These are phyloP conservation scores for Candida dendrica DNA, from an alignment of 805 yeast genomes.

Conservation along the genomic window DNA sequence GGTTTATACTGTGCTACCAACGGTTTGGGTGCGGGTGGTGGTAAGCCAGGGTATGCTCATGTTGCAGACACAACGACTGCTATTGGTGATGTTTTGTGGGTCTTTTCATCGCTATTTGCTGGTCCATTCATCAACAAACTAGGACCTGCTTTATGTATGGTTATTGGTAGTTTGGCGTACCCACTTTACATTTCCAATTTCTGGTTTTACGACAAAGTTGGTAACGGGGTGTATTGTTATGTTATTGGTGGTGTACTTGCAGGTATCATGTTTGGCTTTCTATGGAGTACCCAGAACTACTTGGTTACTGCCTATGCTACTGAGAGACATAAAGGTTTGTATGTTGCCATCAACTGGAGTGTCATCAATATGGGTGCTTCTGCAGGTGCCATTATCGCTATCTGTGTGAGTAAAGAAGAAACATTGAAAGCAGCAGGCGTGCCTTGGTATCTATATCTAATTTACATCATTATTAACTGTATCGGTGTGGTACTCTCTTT, in stretches of 20 bases:
- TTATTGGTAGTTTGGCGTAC: not conserved
- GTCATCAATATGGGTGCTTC: not conserved
- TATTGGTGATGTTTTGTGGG: slow-evolving; percentile 1
- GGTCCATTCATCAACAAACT: not conserved
- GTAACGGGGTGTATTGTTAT: not conserved
- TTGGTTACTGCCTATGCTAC: not conserved
- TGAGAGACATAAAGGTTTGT: not conserved
- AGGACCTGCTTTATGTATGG: not conserved
- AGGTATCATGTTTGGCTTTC: not conserved
- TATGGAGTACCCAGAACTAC: not conserved
- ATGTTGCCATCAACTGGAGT: not conserved
- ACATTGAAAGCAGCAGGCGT: not conserved
- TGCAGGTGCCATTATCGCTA: not conserved
- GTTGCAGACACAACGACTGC: not conserved
- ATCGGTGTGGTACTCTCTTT: not conserved
- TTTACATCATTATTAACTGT: not conserved
- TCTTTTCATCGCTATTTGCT: not conserved
- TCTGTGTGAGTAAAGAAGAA: not conserved
- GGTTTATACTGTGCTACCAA: not conserved
- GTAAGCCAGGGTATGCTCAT: not conserved
- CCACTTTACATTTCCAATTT: not conserved
- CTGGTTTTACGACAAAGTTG: not conserved
- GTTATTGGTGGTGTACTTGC: not conserved
- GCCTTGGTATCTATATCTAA: not conserved
- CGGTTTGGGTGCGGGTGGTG: not conserved